Evolutionary conservation across 345 rosid genomes (phyloP), one percentile per base, ranked within the genome.

Genomic region (Eucalyptus virginea): DNA sequence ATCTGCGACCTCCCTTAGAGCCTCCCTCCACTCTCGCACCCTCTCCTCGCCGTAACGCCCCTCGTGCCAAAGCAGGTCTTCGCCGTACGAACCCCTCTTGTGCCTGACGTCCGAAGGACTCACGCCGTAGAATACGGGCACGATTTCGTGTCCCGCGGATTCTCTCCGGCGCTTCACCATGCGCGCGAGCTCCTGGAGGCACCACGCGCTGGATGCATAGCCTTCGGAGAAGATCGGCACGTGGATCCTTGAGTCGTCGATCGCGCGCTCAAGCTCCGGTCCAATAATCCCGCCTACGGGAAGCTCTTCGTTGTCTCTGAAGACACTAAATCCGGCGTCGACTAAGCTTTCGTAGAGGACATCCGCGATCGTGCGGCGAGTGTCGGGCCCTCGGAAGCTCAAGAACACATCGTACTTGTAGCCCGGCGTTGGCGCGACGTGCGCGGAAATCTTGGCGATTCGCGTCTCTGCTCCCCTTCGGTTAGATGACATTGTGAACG

Each of bases 311-410:
- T 32, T 3, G 1, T 67, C 80, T 17, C 42, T 67, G 42, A 67
- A 67, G 23, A 67, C 80, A 5, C 23, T 8, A n/a, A 17, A 4
- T 69, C 81, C 44, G 2, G 81, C 81, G 4, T 9, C 24, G 42
- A 32, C 24, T 18, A 69, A 32, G 42, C 42, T 34, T 32, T 17
- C 42, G 44, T 69, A 69, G 2, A 69, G 3, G 44, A 32, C 24
- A 69, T 69, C 81, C 24, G 24, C 81, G 0, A 72, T 0, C 1
- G 26, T 34, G 44, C 0, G 4, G 26, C 81, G 44, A 72, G 8
- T 5, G 44, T 72, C 81, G 3, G 7, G 26, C 7, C 44, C 81
- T 34, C 81, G 81, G 81, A 72, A 72, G 26, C 44, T 72, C 81
- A 72, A 72, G 81, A 72, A 72, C 14, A 72, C 44, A 4, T 34